Percentiles rank a stretch among this genome's conserved stretches.
Conservation (phyloP, 192 early-diverging fungal genomes). For the Coemansia sp. region DNA sequence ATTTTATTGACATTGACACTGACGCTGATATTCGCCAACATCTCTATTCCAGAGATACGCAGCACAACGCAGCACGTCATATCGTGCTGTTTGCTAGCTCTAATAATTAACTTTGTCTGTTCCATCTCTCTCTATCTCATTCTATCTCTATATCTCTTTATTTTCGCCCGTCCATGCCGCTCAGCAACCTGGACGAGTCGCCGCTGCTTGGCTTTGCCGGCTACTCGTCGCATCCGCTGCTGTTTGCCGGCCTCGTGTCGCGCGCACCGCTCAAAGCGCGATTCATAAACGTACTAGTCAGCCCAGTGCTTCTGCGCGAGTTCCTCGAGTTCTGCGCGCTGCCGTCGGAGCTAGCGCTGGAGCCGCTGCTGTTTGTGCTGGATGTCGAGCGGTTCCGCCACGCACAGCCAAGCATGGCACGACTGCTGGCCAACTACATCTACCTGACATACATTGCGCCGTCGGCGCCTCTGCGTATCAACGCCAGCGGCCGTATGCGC, state of each 20-base stretch:
- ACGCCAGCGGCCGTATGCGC: slow-evolving; percentile 68
- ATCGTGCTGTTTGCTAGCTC: too few species aligned
- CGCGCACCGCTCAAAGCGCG: slow-evolving; percentile 50
- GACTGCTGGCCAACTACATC: slow-evolving; percentile 67
- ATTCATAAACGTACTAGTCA: slow-evolving; percentile 51
- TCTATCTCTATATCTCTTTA: too few species aligned
- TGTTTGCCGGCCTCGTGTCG: slow-evolving; percentile 18
- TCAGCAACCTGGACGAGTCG: slow-evolving; percentile 15
- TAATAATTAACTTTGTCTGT: too few species aligned
- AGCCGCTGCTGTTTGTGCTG: slow-evolving; percentile 81
- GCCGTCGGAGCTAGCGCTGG: slow-evolving; percentile 72
- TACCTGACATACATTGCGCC: slow-evolving; percentile 74
- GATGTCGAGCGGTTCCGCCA: slow-evolving; percentile 79
- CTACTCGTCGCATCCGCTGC: neutral
- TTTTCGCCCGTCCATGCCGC: neutral
- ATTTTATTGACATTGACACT: neutral
- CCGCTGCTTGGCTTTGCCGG: slow-evolving; percentile 16
- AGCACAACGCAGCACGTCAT: too few species aligned
- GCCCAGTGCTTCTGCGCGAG: slow-evolving; percentile 26
- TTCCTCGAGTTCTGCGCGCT: slow-evolving; percentile 54
- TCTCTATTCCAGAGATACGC: neutral
- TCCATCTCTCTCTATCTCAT: too few species aligned
- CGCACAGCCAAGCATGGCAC: slow-evolving; percentile 52
- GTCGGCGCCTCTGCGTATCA: slow-evolving; percentile 69
- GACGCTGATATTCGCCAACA: neutral